phyloP scores from a whole-genome alignment of 331 rosid genomes.

The Spiraea crenata region DNA sequence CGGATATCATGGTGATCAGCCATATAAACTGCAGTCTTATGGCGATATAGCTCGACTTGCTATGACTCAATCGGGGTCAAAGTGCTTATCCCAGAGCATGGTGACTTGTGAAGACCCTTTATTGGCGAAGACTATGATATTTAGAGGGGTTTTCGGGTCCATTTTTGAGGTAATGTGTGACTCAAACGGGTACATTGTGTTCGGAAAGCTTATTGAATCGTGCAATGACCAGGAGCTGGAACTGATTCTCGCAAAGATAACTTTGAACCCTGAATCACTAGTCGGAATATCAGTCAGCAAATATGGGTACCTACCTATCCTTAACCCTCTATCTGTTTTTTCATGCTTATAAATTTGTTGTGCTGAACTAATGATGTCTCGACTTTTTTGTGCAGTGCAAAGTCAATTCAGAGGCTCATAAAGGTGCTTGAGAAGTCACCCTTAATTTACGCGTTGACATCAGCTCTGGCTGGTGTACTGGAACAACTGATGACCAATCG shows the following conservation, averaged over 20 bases:
- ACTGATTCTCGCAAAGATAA: conserved; percentile 5
- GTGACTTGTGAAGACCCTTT: neutral
- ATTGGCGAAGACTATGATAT: neutral
- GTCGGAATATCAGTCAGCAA: neutral
- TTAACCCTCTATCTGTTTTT: neutral
- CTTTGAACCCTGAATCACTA: neutral
- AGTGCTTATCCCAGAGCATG: neutral
- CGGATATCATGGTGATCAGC: neutral
- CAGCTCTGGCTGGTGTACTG: neutral
- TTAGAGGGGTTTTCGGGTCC: conserved; percentile 10
- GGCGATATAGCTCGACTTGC: conserved; percentile 8
- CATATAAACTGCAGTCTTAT: neutral
- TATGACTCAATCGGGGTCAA: conserved; percentile 1
- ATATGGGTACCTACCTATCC: conserved; percentile 7
- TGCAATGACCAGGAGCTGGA: neutral
- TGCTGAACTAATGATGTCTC: neutral
- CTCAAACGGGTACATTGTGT: conserved; percentile 7
- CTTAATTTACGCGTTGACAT: neutral
- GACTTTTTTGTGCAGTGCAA: conserved; percentile 7
- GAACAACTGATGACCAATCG: conserved; percentile 15
- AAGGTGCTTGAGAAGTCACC: conserved; percentile 19
- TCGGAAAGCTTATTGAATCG: conserved; percentile 15
- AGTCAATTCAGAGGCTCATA: conserved; percentile 13
- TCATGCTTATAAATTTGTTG: conserved; percentile 1
- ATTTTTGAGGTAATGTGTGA: conserved; percentile 15